Evolutionary conservation across 441 rosid species (phyloP).

Genomic region (Geranium incanum): DNA sequence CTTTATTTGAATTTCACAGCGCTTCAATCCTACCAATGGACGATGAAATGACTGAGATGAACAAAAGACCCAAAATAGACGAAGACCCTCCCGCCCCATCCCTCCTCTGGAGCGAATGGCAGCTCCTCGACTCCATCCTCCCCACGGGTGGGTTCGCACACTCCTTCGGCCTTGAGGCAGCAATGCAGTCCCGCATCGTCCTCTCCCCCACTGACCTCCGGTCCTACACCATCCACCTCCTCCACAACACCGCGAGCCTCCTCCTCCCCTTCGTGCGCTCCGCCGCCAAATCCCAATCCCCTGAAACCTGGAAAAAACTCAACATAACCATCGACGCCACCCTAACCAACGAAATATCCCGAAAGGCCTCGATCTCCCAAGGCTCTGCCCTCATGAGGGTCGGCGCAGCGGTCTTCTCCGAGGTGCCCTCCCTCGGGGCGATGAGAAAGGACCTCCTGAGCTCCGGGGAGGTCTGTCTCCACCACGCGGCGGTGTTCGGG

Average conservation of each 20-base stretch:
- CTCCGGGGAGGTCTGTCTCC: conserved; percentile 36
- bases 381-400: conserved; percentile 77
- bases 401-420: conserved; percentile 61
- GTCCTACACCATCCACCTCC: conserved; percentile 38
- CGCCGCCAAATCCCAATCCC: conserved; percentile 39
- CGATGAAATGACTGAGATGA: conserved; percentile 24
- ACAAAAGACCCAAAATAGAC: conserved; percentile 17
- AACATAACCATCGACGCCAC: conserved; percentile 53
- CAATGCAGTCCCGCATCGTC: conserved; percentile 51
- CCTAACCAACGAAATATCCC: conserved; percentile 61
- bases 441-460: conserved; percentile 41
- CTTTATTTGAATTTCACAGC: conserved; percentile 7
- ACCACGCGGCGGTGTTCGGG: conserved; percentile 80
- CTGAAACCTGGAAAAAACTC: conserved; percentile 45
- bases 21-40: conserved; percentile 15
- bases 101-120: conserved; percentile 81
- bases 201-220: conserved; percentile 43
- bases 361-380: conserved; percentile 70
- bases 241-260: conserved; percentile 70
- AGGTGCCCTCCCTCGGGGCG: conserved; percentile 47
- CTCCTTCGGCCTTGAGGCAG: conserved; percentile 82
- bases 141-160: conserved; percentile 92
- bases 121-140: conserved; percentile 74
- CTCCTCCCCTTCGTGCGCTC: conserved; percentile 75
- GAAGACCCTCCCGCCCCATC: conserved; percentile 13